Evolutionary conservation across 129 eudicot genomes (phyloP).

Genomic region (Silybum marianum): DNA sequence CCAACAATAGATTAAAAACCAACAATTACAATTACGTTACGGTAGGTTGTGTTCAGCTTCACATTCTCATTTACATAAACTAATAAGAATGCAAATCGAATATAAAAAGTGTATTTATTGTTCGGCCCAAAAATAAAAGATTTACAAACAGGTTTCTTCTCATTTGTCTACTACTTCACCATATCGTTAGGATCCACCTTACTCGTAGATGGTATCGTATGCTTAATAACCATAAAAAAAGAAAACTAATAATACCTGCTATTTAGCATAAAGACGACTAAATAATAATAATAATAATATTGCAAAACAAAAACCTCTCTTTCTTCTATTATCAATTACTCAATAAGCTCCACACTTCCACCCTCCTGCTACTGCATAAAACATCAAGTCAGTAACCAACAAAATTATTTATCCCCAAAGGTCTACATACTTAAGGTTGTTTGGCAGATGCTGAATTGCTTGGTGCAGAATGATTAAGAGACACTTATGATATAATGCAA

Average conservation of each 20-base stretch:
- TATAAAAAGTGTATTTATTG: slow-evolving; percentile 15
- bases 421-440: not conserved
- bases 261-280: slow-evolving; percentile 12
- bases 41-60: not conserved
- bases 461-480: too few relatives aligned
- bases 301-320: not conserved
- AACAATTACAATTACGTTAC: not conserved
- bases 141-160: slow-evolving; percentile 24
- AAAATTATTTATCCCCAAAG: not conserved
- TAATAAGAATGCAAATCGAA: not conserved
- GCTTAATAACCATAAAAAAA: slow-evolving; percentile 7
- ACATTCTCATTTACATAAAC: not conserved
- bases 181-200: slow-evolving; percentile 17
- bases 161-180: not conserved
- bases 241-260: slow-evolving; percentile 13
- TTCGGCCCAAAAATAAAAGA: slow-evolving; percentile 2
- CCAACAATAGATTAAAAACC: not conserved
- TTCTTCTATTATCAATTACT: not conserved
- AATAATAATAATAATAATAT: not conserved
- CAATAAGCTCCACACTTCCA: not conserved
- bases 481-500: too few relatives aligned
- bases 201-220: slow-evolving; percentile 2
- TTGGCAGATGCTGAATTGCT: not conserved
- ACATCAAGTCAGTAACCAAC: not conserved
- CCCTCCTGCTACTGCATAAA: not conserved